A percentile compares a stretch with the other conserved stretches of the same genome.
phyloP scores from a whole-genome alignment of 495 filamentous ascomycete species.

The Cairneyella variabilis region DNA sequence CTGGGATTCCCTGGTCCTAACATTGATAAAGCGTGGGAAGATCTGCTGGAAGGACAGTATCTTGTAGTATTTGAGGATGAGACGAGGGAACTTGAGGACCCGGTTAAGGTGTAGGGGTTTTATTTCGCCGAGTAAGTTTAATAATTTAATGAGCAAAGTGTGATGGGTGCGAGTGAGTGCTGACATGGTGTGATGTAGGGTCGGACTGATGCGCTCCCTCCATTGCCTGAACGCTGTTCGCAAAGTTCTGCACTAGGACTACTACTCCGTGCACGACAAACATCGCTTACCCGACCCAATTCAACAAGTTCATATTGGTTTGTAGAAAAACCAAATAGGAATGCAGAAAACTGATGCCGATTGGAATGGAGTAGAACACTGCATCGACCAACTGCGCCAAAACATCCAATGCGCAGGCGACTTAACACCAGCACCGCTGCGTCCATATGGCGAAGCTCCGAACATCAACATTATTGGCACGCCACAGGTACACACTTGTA shows the following conservation, averaged over 20 bases:
- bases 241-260: conserved; percentile 16
- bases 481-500: conserved; percentile 14
- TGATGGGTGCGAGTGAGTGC: background rate
- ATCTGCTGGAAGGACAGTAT: conserved; percentile 22
- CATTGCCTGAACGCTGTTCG: conserved; percentile 23
- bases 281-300: conserved; percentile 3
- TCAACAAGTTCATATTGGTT: too few species aligned
- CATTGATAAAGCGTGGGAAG: conserved; percentile 20
- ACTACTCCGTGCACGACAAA: conserved; percentile 9
- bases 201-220: conserved; percentile 25
- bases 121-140: conserved; percentile 14
- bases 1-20: conserved; percentile 12
- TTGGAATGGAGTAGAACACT: too few species aligned
- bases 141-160: too few species aligned
- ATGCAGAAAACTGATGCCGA: too few species aligned
- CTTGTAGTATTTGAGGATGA: conserved; percentile 15
- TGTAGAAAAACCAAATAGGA: too few species aligned
- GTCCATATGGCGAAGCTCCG: conserved; percentile 6
- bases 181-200: background rate
- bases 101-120: conserved; percentile 1
- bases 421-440: conserved; percentile 4
- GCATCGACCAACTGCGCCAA: conserved; percentile 19
- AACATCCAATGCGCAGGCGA: conserved; percentile 18
- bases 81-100: conserved; percentile 16
- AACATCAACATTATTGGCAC: conserved; percentile 9